phyloP scores from a whole-genome alignment of 2,329 filamentous ascomycete species.

The Endocalyx cinctus region DNA sequence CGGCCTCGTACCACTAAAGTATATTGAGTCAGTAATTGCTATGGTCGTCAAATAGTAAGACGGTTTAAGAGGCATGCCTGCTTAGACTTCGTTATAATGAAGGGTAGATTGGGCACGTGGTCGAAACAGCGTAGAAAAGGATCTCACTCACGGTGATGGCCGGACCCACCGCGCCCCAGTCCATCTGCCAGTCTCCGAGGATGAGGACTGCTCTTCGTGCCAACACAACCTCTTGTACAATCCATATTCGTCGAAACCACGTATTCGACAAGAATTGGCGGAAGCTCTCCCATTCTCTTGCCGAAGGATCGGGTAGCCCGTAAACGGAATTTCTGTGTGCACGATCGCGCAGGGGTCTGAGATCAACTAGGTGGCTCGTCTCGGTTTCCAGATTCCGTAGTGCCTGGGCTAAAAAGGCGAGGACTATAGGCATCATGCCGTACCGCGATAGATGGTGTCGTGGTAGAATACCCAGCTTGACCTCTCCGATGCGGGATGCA shows the following conservation, averaged over 20 bases:
- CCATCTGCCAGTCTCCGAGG: constrained; percentile 11
- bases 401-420: constrained; percentile 11
- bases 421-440: constrained; percentile 11
- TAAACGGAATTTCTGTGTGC: constrained; percentile 11
- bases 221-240: constrained; percentile 13
- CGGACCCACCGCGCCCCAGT: constrained; percentile 10
- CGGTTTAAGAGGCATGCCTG: no score
- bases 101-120: no score
- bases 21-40: no score
- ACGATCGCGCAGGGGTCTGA: constrained; percentile 1
- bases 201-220: constrained; percentile 10
- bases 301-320: constrained; percentile 8
- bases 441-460: constrained; percentile 2
- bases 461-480: no score
- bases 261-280: constrained; percentile 10
- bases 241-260: constrained; percentile 14
- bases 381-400: constrained; percentile 12
- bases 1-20: constrained; percentile 9
- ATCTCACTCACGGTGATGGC: no score
- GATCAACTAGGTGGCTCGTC: constrained; percentile 3
- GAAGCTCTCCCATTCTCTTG: constrained; percentile 10
- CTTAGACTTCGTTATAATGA: no score
- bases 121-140: no score
- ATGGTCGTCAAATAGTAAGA: no score
- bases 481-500: no score